These are phyloP conservation scores for Amphirosellinia nigrospora DNA, from an alignment of 495 filamentous ascomycete genomes.

Conservation along the genomic window DNA sequence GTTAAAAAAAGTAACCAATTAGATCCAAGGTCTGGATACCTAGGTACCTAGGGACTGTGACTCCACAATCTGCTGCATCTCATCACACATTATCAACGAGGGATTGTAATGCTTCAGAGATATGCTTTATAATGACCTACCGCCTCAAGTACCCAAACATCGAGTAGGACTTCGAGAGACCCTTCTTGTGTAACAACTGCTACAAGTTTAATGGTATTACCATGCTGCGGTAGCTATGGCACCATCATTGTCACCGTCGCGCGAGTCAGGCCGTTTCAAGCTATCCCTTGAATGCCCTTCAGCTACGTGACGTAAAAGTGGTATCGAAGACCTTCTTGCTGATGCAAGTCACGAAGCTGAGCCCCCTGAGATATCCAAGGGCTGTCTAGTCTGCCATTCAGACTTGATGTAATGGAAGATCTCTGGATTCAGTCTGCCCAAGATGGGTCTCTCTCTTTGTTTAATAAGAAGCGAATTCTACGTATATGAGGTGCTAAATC, in stretches of 20 bases:
- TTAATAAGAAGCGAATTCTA: not conserved
- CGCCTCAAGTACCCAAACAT: not conserved
- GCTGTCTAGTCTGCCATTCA: not conserved
- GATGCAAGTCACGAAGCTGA: no score
- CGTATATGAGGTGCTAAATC: not conserved
- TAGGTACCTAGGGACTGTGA: not conserved
- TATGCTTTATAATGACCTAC: not conserved
- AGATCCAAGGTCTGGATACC: not conserved
- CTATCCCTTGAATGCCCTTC: no score
- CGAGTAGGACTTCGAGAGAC: not conserved
- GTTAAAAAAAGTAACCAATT: constrained; percentile 8
- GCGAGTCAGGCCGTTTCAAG: not conserved
- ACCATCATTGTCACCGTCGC: not conserved
- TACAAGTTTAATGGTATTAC: not conserved
- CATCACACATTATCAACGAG: not conserved
- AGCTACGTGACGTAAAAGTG: no score
- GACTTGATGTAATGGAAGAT: not conserved
- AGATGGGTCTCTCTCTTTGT: not conserved
- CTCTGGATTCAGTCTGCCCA: constrained; percentile 1
- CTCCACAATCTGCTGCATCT: not conserved
- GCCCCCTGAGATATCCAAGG: not conserved
- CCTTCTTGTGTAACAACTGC: constrained; percentile 9
- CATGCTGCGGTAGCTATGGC: not conserved
- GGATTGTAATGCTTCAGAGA: not conserved
- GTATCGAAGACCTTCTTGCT: no score